Evolutionary conservation across 345 rosid species (phyloP).

Genomic region (Camelina neglecta): DNA sequence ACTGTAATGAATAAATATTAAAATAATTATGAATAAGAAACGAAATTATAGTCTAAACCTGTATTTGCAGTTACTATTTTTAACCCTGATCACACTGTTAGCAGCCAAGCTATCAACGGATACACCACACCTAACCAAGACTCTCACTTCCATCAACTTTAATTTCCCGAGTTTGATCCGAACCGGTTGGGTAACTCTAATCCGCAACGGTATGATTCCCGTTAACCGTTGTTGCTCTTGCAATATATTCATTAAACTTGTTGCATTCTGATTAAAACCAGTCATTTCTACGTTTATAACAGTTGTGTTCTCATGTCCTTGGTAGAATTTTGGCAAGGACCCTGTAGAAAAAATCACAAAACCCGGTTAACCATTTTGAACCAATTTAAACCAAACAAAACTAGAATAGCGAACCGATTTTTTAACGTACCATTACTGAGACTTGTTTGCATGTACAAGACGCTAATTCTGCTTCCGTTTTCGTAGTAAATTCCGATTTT

Average conservation of each 20-base stretch:
- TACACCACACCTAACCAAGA: constrained; percentile 62
- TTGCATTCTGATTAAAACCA: constrained; percentile 62
- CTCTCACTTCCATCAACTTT: constrained; percentile 69
- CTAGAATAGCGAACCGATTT: not conserved
- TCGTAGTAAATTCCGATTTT: constrained; percentile 83
- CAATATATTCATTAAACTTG: constrained; percentile 45
- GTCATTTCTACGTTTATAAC: constrained; percentile 58
- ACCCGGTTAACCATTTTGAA: not conserved
- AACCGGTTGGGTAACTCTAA: constrained; percentile 80
- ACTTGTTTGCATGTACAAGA: constrained; percentile 54
- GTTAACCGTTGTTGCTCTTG: constrained; percentile 51
- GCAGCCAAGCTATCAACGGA: constrained; percentile 57
- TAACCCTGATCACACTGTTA: constrained; percentile 53
- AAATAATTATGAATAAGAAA: constrained; percentile 16
- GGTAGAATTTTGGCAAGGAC: constrained; percentile 84
- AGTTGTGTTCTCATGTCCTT: constrained; percentile 87
- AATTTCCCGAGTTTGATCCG: constrained; percentile 74
- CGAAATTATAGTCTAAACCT: constrained; percentile 55
- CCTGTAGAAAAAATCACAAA: constrained; percentile 44
- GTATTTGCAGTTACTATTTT: constrained; percentile 65
- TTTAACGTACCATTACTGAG: constrained; percentile 52
- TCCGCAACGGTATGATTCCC: constrained; percentile 64
- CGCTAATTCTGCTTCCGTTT: constrained; percentile 75
- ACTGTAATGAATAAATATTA: constrained; percentile 2
- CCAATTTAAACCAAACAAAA: not conserved